Evolutionary conservation across 345 rosid species (phyloP).

Genomic region (Rubroshorea leprosula): DNA sequence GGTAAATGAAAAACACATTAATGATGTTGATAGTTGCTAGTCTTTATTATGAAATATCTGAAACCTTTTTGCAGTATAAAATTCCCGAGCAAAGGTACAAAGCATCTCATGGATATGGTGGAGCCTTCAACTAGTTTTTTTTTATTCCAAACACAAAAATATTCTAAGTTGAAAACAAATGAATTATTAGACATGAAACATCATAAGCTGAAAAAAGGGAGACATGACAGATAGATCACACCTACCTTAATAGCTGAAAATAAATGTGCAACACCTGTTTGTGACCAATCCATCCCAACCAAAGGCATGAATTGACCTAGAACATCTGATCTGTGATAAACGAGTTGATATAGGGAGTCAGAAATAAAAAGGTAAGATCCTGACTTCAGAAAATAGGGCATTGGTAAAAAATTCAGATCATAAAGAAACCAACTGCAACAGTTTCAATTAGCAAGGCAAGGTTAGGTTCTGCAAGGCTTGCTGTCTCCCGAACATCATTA

Average conservation of each 20-base stretch:
- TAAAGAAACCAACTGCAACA: constrained; percentile 9
- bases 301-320: constrained; percentile 99
- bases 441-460: constrained; percentile 7
- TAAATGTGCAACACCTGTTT: constrained; percentile 88
- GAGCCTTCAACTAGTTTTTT: no score
- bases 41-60: background rate
- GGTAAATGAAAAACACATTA: no score
- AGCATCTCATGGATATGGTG: no score
- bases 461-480: constrained; percentile 3
- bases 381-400: background rate
- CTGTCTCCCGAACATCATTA: constrained; percentile 7
- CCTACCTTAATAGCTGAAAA: constrained; percentile 90
- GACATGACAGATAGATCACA: constrained; percentile 9
- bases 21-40: background rate
- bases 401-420: background rate
- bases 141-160: no score
- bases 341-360: constrained; percentile 11
- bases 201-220: background rate
- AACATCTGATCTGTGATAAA: constrained; percentile 78
- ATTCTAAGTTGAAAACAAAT: background rate
- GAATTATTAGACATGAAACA: constrained; percentile 2
- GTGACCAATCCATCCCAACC: constrained; percentile 94
- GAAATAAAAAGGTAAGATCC: constrained; percentile 11
- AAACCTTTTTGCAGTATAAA: constrained; percentile 3
- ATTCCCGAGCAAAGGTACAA: background rate